Base-by-base conservation (phyloP, 1,284 basidiomycete genomes). In the Leccinum pachyderme region DNA sequence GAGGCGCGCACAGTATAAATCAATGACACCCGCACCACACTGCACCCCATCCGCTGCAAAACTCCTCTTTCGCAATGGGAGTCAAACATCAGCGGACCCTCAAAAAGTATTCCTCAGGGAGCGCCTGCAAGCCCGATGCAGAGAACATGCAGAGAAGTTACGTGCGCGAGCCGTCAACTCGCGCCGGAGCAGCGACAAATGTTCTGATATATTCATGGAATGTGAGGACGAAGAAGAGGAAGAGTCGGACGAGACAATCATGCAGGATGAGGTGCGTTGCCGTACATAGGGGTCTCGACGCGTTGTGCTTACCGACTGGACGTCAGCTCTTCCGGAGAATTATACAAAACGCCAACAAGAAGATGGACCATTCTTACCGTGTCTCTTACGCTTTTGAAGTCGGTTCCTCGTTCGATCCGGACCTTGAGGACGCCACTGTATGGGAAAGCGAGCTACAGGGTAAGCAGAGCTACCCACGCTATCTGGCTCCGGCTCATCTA, bases 351-450 rank as follows among this genome's bases (percentile, higher is more conserved):
- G 71, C 79, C 18, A 76, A 75, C 39, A 72, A 77, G 9, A 83
- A 79, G 60, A 64, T 70, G 25, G 71, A 67, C 2, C 79, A 87
- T 62, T 66, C 74, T 0, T 87, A 83, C 60, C 76, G 78, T 7
- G 62, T 86, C 1, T 87, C 84, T 2, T 89, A 84, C 59, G 76
- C 80, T 29, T 64, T 72, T n/a, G 85, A 88, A 57, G 86, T 89
- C 7, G 86, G 87, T 7, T 87, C 86, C 15, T 88, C 87, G 1
- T 80, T 86, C 55, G 87, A 89, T 63, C 87, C 87, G 4, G 80
- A 82, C 62, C 71, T 87, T 65, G 84, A 88, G 35, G 84, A 88
- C 57, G 68, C 80, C 4, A 72, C 61, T 15, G 67, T 71, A 28
- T 87, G 86, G 84, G 86, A 88, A 64, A 63, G 70, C 29, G 81